Percentiles rank a stretch among this genome's conserved stretches.
phyloP scores from a whole-genome alignment of 352 stramenopile genomes.

The Globisporangium viniferum region DNA sequence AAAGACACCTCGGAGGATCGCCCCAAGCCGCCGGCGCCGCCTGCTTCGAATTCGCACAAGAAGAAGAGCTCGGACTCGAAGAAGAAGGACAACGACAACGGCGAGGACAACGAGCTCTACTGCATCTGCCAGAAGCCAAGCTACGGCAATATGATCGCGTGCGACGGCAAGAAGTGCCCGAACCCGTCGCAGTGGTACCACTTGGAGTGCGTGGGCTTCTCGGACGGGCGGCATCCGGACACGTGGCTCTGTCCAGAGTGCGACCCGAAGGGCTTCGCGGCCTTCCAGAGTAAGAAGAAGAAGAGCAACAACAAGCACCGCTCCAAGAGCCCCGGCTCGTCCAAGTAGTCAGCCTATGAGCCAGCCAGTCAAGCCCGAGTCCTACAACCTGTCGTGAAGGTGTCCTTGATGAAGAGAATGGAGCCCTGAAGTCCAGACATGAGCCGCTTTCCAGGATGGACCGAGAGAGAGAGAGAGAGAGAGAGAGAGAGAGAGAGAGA shows the following conservation, averaged over 20 bases:
- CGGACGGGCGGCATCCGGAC: conserved; percentile 74
- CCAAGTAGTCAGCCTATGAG: conserved; percentile 5
- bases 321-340: conserved; percentile 71
- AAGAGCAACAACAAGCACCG: conserved; percentile 60
- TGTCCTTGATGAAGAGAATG: neutral
- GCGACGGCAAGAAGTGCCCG: conserved; percentile 83
- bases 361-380: neutral
- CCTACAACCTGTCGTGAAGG: neutral
- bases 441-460: neutral
- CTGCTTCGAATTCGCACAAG: conserved; percentile 22
- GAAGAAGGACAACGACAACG: conserved; percentile 63
- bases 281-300: conserved; percentile 84
- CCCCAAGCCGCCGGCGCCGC: conserved; percentile 23
- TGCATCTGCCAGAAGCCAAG: conserved; percentile 85
- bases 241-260: conserved; percentile 87
- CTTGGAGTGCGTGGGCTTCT: conserved; percentile 81
- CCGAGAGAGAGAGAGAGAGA: neutral
- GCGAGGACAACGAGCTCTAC: conserved; percentile 87
- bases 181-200: conserved; percentile 89
- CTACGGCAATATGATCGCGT: conserved; percentile 89
- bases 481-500: neutral
- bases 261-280: conserved; percentile 76
- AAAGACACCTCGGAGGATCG: conserved; percentile 20
- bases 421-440: neutral
- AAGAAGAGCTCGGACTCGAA: conserved; percentile 39